A percentile compares a stretch with the other conserved stretches of the same genome.
These are phyloP conservation scores for Berkeleyomyces rouxiae DNA, from an alignment of 2,329 filamentous ascomycete species.

Conservation along the genomic window DNA sequence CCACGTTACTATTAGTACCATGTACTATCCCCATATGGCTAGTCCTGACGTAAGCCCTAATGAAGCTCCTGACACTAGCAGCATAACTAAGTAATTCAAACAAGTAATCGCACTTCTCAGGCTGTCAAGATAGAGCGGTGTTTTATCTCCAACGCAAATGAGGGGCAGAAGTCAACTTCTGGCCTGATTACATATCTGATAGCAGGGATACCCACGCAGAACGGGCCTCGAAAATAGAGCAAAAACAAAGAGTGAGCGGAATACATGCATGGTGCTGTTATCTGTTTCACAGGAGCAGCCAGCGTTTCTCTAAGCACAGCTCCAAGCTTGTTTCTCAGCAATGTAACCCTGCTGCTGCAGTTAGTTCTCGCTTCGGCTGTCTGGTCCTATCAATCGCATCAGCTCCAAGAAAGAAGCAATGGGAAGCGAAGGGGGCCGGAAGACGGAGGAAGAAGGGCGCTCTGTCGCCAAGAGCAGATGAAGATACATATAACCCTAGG, in stretches of 20 bases:
- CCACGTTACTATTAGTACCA: no score
- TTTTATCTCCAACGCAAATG: no score
- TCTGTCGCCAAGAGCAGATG: neutral
- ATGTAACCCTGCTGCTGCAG: neutral
- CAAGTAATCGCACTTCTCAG: no score
- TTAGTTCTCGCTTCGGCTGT: neutral
- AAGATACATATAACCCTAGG: neutral
- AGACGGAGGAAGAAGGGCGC: neutral
- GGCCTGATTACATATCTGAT: neutral
- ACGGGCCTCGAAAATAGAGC: neutral
- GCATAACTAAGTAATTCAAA: no score
- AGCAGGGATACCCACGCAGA: neutral
- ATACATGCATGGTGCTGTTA: neutral
- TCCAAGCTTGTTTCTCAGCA: neutral
- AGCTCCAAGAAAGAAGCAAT: neutral
- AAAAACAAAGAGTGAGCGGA: neutral
- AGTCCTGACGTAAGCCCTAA: no score
- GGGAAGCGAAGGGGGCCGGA: neutral
- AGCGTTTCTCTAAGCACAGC: no score
- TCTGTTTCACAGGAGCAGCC: neutral
- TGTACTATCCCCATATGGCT: no score
- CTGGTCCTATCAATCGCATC: neutral
- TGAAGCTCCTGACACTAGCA: no score
- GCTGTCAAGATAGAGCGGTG: no score
- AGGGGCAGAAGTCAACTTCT: no score